Conservation (phyloP, 441 rosid species). For the Capsella rubella region DNA sequence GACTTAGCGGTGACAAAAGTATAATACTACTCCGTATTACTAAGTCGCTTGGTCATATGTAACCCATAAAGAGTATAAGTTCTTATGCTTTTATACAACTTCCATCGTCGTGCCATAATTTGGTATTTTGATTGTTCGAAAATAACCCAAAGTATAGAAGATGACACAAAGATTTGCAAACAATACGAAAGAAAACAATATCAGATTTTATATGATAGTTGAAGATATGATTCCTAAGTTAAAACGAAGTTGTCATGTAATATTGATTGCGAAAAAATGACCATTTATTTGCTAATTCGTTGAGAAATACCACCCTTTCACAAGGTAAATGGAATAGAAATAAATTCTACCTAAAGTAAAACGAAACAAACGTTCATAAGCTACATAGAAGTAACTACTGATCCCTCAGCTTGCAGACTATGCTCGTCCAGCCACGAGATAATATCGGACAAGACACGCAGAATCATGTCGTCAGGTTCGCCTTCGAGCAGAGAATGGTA, state of each 20-base stretch:
- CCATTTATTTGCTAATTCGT: background rate
- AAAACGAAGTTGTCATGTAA: background rate
- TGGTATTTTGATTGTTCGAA: background rate
- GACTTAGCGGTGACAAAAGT: too few relatives aligned
- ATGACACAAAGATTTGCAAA: background rate
- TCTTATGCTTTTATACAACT: background rate
- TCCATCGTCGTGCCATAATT: background rate
- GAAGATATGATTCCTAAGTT: background rate
- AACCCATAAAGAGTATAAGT: too few relatives aligned
- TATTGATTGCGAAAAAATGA: conserved; percentile 5
- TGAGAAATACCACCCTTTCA: background rate
- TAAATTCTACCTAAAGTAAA: background rate
- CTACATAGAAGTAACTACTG: conserved; percentile 17
- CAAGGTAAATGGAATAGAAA: conserved; percentile 1
- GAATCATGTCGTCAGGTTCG: conserved; percentile 80
- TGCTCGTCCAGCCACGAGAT: conserved; percentile 81
- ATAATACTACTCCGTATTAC: too few relatives aligned
- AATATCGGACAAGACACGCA: conserved; percentile 70
- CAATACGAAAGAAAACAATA: background rate
- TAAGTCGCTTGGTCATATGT: too few relatives aligned
- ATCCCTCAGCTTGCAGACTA: conserved; percentile 32
- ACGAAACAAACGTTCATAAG: conserved; percentile 17
- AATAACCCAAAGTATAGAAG: background rate
- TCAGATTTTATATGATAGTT: background rate
- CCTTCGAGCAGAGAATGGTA: conserved; percentile 87